phyloP scores from a whole-genome alignment of 495 filamentous ascomycete genomes.

The Penicillium pancosmium region DNA sequence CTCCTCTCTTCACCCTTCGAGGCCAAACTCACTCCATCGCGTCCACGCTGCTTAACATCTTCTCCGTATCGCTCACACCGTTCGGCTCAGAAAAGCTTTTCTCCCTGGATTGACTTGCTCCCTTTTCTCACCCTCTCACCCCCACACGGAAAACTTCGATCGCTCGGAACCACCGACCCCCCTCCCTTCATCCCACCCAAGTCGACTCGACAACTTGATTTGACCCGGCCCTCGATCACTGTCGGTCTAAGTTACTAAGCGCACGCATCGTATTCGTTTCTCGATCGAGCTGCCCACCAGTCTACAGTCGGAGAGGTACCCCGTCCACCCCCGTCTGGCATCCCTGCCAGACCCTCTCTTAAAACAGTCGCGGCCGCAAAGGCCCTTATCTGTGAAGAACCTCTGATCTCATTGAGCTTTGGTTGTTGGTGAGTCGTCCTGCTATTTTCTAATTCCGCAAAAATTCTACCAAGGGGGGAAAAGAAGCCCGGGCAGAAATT shows the following conservation, averaged over 20 bases:
- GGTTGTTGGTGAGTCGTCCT: conserved; percentile 4
- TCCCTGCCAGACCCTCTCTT: conserved; percentile 31
- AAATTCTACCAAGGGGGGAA: neutral
- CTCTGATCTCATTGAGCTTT: conserved; percentile 28
- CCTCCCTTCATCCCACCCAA: conserved; percentile 25
- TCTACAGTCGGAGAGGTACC: conserved; percentile 15
- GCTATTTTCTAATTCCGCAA: neutral
- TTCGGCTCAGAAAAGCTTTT: conserved; percentile 8
- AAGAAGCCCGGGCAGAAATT: conserved; percentile 1
- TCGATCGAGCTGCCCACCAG: neutral
- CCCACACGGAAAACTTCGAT: conserved; percentile 24
- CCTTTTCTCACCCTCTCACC: conserved; percentile 5
- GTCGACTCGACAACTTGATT: conserved; percentile 14
- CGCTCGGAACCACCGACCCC: conserved; percentile 17
- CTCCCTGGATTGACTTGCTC: conserved; percentile 19
- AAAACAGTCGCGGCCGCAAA: conserved; percentile 27
- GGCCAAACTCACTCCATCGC: conserved; percentile 15
- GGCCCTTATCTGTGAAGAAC: conserved; percentile 26
- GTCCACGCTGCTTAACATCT: conserved; percentile 8
- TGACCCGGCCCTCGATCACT: conserved; percentile 8
- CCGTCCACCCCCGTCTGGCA: conserved; percentile 24
- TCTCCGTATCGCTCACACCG: neutral
- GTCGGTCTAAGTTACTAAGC: conserved; percentile 10
- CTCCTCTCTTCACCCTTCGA: conserved; percentile 26
- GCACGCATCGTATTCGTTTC: neutral